A percentile compares a stretch with the other conserved stretches of the same genome.
Conservation (phyloP, 495 filamentous ascomycete genomes). For the Amphirosellinia nigrospora region DNA sequence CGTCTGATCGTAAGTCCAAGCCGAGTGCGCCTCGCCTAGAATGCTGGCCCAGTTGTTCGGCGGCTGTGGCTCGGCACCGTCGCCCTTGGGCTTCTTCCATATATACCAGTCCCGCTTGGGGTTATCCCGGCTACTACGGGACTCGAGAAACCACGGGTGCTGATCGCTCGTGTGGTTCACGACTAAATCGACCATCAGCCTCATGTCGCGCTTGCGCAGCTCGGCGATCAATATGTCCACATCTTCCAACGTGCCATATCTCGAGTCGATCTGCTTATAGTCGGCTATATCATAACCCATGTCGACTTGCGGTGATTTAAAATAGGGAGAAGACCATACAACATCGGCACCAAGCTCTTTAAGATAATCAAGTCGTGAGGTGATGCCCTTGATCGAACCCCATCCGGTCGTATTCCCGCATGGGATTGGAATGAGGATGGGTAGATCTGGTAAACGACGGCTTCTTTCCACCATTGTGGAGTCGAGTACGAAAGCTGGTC, state of each 20-base stretch:
- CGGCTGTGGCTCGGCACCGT: slow-evolving; percentile 56
- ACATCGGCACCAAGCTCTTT: slow-evolving; percentile 63
- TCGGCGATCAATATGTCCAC: slow-evolving; percentile 61
- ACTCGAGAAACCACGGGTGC: slow-evolving; percentile 69
- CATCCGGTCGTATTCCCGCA: slow-evolving; percentile 55
- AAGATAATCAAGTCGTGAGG: slow-evolving; percentile 50
- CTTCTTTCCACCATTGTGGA: slow-evolving; percentile 23
- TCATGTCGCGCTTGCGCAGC: slow-evolving; percentile 64
- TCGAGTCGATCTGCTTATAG: slow-evolving; percentile 62
- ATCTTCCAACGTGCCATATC: slow-evolving; percentile 65
- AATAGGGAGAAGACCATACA: slow-evolving; percentile 66
- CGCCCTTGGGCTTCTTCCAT: slow-evolving; percentile 59
- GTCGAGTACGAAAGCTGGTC: neutral
- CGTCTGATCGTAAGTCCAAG: slow-evolving; percentile 63
- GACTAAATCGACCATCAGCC: slow-evolving; percentile 68
- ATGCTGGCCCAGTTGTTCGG: slow-evolving; percentile 69
- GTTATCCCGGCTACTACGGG: slow-evolving; percentile 52
- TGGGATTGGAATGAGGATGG: slow-evolving; percentile 66
- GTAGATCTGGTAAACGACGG: slow-evolving; percentile 67
- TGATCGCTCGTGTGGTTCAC: slow-evolving; percentile 70
- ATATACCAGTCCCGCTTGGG: slow-evolving; percentile 69
- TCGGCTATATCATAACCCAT: slow-evolving; percentile 67
- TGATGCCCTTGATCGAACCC: slow-evolving; percentile 52
- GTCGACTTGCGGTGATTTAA: slow-evolving; percentile 64
- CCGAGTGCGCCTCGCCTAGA: slow-evolving; percentile 61